phyloP scores from a whole-genome alignment of 371 early-diverging fungal species.

The Actinomortierella ambigua region DNA sequence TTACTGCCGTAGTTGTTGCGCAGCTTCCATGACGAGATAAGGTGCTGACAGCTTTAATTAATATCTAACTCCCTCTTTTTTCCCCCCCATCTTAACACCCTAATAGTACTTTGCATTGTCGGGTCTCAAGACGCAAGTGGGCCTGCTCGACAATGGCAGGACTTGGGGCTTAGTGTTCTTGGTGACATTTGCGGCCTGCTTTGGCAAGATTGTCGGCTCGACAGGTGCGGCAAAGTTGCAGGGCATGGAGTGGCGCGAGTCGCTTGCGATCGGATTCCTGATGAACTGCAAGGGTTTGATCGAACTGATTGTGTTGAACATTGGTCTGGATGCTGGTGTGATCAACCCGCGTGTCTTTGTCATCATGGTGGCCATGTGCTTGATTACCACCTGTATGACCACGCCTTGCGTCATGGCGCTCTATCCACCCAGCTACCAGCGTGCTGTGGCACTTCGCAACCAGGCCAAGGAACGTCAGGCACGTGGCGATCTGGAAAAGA shows the following conservation, averaged over 20 bases:
- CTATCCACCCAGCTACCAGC: slow-evolving; percentile 66
- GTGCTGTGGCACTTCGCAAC: slow-evolving; percentile 26
- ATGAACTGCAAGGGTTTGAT: slow-evolving; percentile 97
- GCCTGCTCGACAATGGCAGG: slow-evolving; percentile 66
- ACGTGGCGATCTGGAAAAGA: slow-evolving; percentile 1
- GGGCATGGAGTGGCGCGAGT: slow-evolving; percentile 82
- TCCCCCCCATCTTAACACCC: slow-evolving; percentile 12
- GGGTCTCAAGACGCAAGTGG: slow-evolving; percentile 89
- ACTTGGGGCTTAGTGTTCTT: slow-evolving; percentile 85
- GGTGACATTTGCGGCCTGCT: slow-evolving; percentile 75
- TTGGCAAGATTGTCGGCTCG: slow-evolving; percentile 91
- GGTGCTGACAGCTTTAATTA: too few relatives aligned
- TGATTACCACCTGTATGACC: slow-evolving; percentile 84
- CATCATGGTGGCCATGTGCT: slow-evolving; percentile 87
- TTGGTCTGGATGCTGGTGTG: slow-evolving; percentile 86
- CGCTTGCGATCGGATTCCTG: slow-evolving; percentile 84
- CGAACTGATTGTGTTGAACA: slow-evolving; percentile 92
- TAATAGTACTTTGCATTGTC: slow-evolving; percentile 86
- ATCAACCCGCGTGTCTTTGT: slow-evolving; percentile 79
- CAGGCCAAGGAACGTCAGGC: slow-evolving; percentile 22
- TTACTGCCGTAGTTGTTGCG: too few relatives aligned
- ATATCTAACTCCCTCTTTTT: neutral
- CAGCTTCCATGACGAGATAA: too few relatives aligned
- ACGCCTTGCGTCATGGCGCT: slow-evolving; percentile 65
- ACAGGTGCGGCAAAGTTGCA: slow-evolving; percentile 69